Conservation (phyloP, 345 rosid genomes). For the Salix brachista region DNA sequence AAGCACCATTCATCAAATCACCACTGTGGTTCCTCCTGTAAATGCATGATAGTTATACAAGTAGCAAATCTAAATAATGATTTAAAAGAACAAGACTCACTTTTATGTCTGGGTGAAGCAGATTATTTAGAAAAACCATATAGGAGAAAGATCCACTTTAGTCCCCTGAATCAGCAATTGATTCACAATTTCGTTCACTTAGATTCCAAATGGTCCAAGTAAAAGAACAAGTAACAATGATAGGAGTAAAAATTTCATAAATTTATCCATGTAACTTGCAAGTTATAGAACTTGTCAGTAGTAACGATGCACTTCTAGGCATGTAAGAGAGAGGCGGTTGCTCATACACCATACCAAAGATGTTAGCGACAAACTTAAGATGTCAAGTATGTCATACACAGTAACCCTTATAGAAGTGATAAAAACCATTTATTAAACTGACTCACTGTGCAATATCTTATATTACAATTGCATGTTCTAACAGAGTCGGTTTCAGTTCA, state of each 20-base stretch:
- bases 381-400: not conserved
- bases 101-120: not conserved
- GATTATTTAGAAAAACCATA: not conserved
- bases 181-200: not conserved
- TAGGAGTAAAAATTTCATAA: not conserved
- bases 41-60: not conserved
- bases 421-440: not conserved
- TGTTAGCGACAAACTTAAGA: not conserved
- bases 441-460: not conserved
- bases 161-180: not conserved
- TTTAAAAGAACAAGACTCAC: not conserved
- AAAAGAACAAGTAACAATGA: too few relatives aligned
- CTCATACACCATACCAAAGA: not conserved
- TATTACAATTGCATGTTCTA: not conserved
- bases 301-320: not conserved
- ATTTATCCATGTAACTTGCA: not conserved
- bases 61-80: not conserved
- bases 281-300: not conserved
- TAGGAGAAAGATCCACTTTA: not conserved
- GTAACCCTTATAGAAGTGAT: not conserved
- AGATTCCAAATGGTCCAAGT: not conserved
- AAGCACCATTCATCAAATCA: slow-evolving; percentile 55
- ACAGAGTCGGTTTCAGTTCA: not conserved
- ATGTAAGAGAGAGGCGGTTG: not conserved
- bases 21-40: slow-evolving; percentile 23